Base-by-base conservation (phyloP, 1,139 yeast species). In the Geotrichum aggregatum region DNA sequence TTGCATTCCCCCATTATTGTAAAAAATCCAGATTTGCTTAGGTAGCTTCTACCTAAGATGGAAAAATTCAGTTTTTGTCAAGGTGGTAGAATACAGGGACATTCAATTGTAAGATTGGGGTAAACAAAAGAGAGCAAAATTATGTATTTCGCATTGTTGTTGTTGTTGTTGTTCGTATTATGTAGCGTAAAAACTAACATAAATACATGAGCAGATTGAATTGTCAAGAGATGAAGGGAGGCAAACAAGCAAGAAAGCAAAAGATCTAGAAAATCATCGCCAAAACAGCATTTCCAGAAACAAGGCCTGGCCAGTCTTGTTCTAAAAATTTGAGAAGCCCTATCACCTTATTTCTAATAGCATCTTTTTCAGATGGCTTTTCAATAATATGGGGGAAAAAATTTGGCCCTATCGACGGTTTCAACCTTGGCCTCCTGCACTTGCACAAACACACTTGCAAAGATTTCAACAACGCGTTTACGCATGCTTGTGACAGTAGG, bases 301-400 rank as follows among this genome's bases (percentile, higher is more conserved):
- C 65, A 35, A 61, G 54, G 21, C 89, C 88, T 42, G 79, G 69
- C 63, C 74, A 82, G 58, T 79, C 79, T 56, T 76, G 72, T 66
- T 87, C 87, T 67, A 88, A 76, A 72, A 77, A 85, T 68, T 82
- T 86, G 69, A 88, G 78, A 66, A 88, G 77, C 58, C 78, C 84
- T 58, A 86, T 69, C 52, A 86, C 86, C 69, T 81, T 79, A 47
- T 67, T 68, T 67, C 80, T 82, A 65, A 82, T 75, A 57, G 81
- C 91, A 19, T 77, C 85, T 57, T 73, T 74, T 61, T 82, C 84
- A 71, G 88, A 87, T 70, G 87, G 96, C 71, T 82, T 85, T 70
- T 70, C 78, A 13, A 83, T 79, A 61, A 82, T 83, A 1, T 71
- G 79, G 39, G 78, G 82, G 1, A 78, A 78, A 64, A 76, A 82